phyloP scores from a whole-genome alignment of 1,284 basidiomycete genomes.

The Trichosporon ovoides region DNA sequence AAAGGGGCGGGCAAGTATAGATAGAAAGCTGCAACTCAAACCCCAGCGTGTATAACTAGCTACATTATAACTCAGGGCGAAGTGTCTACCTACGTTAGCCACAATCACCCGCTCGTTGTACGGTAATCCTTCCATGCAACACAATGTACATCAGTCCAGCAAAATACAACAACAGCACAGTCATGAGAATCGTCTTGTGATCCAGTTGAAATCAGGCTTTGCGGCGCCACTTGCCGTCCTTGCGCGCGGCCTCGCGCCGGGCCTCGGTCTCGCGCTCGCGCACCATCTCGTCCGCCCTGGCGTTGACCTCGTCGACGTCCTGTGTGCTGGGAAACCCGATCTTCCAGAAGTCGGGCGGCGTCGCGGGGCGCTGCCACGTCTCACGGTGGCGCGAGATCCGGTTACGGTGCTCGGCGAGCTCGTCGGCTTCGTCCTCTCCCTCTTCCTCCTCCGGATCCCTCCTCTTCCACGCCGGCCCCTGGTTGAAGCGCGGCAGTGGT shows the following conservation, averaged over 20 bases:
- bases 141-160: neutral
- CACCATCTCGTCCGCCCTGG: constrained; percentile 56
- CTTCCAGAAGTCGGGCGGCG: constrained; percentile 73
- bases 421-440: constrained; percentile 10
- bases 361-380: constrained; percentile 61
- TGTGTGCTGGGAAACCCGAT: constrained; percentile 85
- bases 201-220: constrained; percentile 14
- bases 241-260: constrained; percentile 38
- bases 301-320: constrained; percentile 67
- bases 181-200: neutral
- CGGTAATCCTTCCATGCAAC: constrained; percentile 1
- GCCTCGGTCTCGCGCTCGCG: constrained; percentile 61
- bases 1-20: constrained; percentile 2
- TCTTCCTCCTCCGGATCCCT: constrained; percentile 14
- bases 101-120: neutral
- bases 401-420: constrained; percentile 60
- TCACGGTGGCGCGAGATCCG: constrained; percentile 70
- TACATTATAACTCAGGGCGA: too few relatives aligned
- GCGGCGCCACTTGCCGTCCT: constrained; percentile 39
- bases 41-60: neutral
- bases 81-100: neutral
- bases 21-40: neutral
- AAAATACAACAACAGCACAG: constrained; percentile 5
- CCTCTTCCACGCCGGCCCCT: constrained; percentile 61
- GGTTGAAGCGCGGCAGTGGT: constrained; percentile 60